Base-by-base conservation (phyloP, 1,284 basidiomycete genomes). In the Meira nashicola region DNA sequence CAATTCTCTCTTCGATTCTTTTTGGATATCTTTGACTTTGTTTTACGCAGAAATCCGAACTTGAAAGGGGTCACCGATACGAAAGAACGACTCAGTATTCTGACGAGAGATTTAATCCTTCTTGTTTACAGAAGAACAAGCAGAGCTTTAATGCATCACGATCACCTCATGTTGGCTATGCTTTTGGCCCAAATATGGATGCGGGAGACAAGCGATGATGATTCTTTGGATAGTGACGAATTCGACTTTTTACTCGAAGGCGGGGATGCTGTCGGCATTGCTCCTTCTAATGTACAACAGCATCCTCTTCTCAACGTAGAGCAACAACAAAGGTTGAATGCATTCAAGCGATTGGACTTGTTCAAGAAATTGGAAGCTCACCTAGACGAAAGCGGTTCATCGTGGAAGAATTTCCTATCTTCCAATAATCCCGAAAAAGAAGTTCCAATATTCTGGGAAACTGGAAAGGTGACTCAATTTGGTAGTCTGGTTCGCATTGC, bases 1-100 rank as follows among this genome's bases (percentile, higher is more conserved):
- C 92, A 97, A 79, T 99, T 98, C 83, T 97, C 94, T 0, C 84
- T 99, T 54, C 87, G 85, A 44, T 97, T 95, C 83, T 99, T 98
- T 87, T 85, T 97, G 63, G 92, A 96, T 78, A 94, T 98, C 71
- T 98, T 99, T 80, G 91, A 97, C 81, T 90, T 89, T 69, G 86
- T 97, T 58, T 84, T 98, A 8, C 87, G 89, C 65, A 87, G 89
- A 71, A 97, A 97, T 78, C 91, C 92, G 8, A 89, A 92, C 77
- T 83, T 96, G 63, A 85, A 85, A 75, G 85, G 84, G 63, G 82
- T 95, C 61, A 83, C 85, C 6, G 92, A 96, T 67, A 81, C 90
- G 58, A 82, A 83, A 63, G 82, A 82, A 52, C 86, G 95, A 17
- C 86, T 92, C 54, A 84, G 87, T 28, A 89, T 94, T 55, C 82